phyloP scores from a whole-genome alignment of 768 basidiomycete genomes.

The Rhodotorula kratochvilovae region DNA sequence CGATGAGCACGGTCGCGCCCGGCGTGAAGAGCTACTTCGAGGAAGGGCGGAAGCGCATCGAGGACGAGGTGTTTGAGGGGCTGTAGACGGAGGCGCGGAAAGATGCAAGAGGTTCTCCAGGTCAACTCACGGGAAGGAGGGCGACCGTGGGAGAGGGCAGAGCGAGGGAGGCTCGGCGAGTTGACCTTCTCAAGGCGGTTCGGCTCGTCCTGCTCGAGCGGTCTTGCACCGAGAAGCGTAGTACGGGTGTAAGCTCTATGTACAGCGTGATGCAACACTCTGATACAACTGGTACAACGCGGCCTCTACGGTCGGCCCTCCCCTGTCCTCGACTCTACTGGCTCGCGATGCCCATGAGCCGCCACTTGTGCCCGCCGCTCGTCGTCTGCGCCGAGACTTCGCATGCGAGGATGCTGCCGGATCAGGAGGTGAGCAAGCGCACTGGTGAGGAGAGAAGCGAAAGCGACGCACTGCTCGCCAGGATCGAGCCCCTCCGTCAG shows the following conservation, averaged over 20 bases:
- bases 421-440: neutral
- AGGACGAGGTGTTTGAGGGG: constrained; percentile 57
- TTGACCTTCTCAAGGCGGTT: no score
- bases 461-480: constrained; percentile 10
- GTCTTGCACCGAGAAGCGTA: no score
- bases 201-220: no score
- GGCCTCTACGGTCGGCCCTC: no score
- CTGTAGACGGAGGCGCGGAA: constrained; percentile 2
- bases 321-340: neutral
- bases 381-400: constrained; percentile 14
- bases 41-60: constrained; percentile 60
- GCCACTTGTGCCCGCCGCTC: constrained; percentile 5
- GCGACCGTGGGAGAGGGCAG: no score
- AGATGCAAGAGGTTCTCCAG: no score
- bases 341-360: neutral
- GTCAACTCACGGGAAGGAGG: no score
- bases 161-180: no score
- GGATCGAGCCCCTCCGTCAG: neutral
- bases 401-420: constrained; percentile 20
- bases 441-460: no score
- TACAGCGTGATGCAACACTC: neutral
- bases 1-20: constrained; percentile 70
- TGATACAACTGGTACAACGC: neutral
- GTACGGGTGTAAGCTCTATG: no score
- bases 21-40: constrained; percentile 68